Conservation (phyloP, 2,329 filamentous ascomycete species). For the Elsinoe arachidis region DNA sequence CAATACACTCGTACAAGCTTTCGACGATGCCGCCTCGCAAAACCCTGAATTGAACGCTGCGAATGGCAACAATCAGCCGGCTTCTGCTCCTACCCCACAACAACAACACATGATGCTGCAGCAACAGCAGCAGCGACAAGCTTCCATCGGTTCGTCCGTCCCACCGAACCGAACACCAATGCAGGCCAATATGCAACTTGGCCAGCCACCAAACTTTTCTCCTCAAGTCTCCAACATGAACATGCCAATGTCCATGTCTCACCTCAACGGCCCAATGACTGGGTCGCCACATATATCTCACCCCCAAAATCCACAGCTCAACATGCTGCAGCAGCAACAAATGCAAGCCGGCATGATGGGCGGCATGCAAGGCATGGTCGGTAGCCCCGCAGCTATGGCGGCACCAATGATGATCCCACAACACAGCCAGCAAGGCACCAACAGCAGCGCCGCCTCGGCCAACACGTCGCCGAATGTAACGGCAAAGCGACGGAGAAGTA, state of each 20-base stretch:
- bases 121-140: conserved; percentile 20
- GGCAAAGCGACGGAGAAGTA: conserved; percentile 52
- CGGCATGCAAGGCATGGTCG: conserved; percentile 30
- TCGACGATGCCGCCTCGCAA: conserved; percentile 24
- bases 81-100: conserved; percentile 13
- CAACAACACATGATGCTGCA: conserved; percentile 21
- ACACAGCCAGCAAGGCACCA: conserved; percentile 49
- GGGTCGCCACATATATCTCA: conserved; percentile 41
- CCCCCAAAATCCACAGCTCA: conserved; percentile 25
- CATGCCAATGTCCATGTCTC: conserved; percentile 37
- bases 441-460: conserved; percentile 47
- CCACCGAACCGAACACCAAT: conserved; percentile 24
- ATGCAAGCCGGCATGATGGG: conserved; percentile 14
- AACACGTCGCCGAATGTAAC: conserved; percentile 55
- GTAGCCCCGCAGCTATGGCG: conserved; percentile 35
- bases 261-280: conserved; percentile 33
- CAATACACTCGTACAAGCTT: conserved; percentile 41
- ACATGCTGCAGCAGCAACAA: conserved; percentile 16
- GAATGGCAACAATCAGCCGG: conserved; percentile 22
- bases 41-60: conserved; percentile 14
- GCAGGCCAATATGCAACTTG: conserved; percentile 28
- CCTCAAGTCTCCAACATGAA: conserved; percentile 49
- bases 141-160: conserved; percentile 5
- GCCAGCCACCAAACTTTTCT: conserved; percentile 36
- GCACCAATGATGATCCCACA: conserved; percentile 48